Evolutionary conservation across 2,329 filamentous ascomycete genomes (phyloP), one percentile per base, ranked within the genome.

Genomic region (Aspergillus pseudoterreus): DNA sequence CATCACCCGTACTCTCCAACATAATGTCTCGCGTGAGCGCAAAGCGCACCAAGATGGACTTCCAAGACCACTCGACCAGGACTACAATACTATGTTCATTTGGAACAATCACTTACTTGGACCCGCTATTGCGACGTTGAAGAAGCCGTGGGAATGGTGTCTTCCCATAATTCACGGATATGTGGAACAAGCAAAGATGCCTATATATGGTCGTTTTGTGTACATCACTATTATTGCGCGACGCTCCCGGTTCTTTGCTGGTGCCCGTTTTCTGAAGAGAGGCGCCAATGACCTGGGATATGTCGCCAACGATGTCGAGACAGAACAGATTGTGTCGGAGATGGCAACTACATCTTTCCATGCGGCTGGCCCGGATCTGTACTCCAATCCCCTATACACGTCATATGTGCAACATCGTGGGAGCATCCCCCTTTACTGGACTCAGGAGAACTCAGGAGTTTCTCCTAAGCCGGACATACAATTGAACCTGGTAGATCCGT

Each of bases 231-330:
- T 99, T 47, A 95, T 99, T 63, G 95, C 94, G 3, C 81, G 94
- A 50, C 84, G 94, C 30, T 99, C 94, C 14, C 83, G 94, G 8
- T 90, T 90, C 70, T 99, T 97, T 70, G 94, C 94, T 2, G 94
- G 94, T 24, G 94, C 94, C 35, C 82, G 94, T 3, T 99, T 96
- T 60, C 74, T 99, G 48, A 99, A 99, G 71, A 85, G 94, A 52
- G 94, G 94, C 30, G 88, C 91, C 44, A 99, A 99, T 64, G 94
- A 99, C 68, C 70, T 92, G 51, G 92, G 94, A 12, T 95, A 95
- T 67, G 94, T 99, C 49, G 95, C 94, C 47, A 99, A 99, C 66
- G 95, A 99, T 71, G 94, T 99, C 21, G 95, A 99, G 72, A 97
- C 94, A 1, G 94, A 99, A 71, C 94, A 99, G 69, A 96, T 99